Evolutionary conservation across 2,329 filamentous ascomycete species (phyloP).

Genomic region (Colletotrichum somersetense): DNA sequence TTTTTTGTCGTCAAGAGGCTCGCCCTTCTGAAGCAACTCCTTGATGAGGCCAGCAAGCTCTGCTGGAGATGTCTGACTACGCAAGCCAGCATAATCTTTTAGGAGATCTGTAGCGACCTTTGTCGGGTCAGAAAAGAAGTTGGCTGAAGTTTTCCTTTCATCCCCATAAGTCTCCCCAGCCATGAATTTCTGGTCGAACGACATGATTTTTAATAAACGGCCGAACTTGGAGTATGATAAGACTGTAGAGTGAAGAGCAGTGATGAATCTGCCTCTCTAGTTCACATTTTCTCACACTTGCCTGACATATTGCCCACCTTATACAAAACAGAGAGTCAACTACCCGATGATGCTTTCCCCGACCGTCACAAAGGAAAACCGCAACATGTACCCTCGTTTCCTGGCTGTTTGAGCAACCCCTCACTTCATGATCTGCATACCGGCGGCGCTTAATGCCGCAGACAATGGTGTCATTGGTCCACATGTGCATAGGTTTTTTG

Average conservation of each 20-base stretch:
- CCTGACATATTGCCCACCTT: not conserved
- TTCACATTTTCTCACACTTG: not conserved
- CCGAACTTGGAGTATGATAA: not conserved
- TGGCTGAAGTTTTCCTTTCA: constrained; percentile 43
- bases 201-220: constrained; percentile 45
- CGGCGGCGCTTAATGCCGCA: constrained; percentile 3
- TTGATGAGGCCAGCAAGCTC: constrained; percentile 52
- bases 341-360: not conserved
- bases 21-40: constrained; percentile 43
- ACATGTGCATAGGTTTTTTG: too few relatives aligned
- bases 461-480: not conserved
- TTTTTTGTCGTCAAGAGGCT: constrained; percentile 70
- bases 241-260: not conserved
- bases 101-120: constrained; percentile 52
- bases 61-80: constrained; percentile 46
- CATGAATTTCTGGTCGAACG: constrained; percentile 53
- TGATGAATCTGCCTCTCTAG: not conserved
- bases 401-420: not conserved
- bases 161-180: constrained; percentile 54
- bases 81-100: constrained; percentile 49
- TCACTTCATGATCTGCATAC: not conserved
- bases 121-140: constrained; percentile 50
- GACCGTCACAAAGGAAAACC: not conserved
- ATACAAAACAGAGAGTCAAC: not conserved
- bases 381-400: not conserved